Base-by-base conservation (phyloP, 192 early-diverging fungal species). In the Funneliformis geosporum region DNA sequence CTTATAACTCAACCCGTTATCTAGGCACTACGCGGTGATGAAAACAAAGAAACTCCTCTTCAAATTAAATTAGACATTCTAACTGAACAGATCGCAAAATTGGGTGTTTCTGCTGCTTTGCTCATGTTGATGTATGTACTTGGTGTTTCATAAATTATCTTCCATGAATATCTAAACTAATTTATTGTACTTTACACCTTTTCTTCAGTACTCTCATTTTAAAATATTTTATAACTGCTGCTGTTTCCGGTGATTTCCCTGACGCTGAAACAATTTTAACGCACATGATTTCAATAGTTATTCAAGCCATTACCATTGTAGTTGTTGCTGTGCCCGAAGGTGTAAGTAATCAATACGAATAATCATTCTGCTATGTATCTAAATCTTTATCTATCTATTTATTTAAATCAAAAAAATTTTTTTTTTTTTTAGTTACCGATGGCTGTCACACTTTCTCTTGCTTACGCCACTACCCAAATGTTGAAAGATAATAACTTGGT, bases 61-160 rank as follows among this genome's bases (percentile, higher is more conserved):
- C 97, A 99, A 88, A 76, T 85, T 70, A 98, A 98, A 85, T 91
- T 99, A n/a, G 92, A 94, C 44, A 83, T 86, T 46, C 87, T 99
- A 28, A 96, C 96, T 11, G 95, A 99, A 83, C 88, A 93, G 82
- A 99, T 99, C 82, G 96, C 95, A 79, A 97, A 96, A 85, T 91
- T 96, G 82, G 97, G 96, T 60, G 88, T 94, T 82, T 90, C 88
- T 74, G 92, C 91, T 76, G 93, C 96, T 12, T 76, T 94, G n/a
- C 76, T 92, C 50, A 94, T 99, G 90, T 86, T 99, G 60, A 79
- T 97, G n/a, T 76, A 25, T 28, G 75, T 65, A n/a, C 44, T 77
- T 27, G 7, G 16, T 16, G 23, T 25, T 25, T 12, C 4, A 6
- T 10, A 3, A n/a, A 42, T 39, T 69, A 84, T 87, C 42, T 70